Percentiles rank a stretch among this genome's conserved stretches.
phyloP scores from a whole-genome alignment of 1,139 yeast species.

The Meyerozyma elateridarum region DNA sequence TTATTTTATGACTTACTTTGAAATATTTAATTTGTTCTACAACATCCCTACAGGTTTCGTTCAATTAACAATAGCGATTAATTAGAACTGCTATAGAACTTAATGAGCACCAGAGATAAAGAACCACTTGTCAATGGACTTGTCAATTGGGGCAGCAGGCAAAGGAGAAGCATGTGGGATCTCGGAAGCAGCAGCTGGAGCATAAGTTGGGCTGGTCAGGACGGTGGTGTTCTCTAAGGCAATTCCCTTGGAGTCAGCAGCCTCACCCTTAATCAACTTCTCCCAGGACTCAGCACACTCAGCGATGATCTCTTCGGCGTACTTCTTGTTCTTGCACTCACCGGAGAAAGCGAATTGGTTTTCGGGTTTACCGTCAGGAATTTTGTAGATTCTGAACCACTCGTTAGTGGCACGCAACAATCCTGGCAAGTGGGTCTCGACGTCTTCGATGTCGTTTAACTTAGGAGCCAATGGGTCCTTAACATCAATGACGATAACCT shows the following conservation, averaged over 20 bases:
- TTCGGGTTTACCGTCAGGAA: constrained; percentile 89
- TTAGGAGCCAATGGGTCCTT: constrained; percentile 75
- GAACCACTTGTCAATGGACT: constrained; percentile 98
- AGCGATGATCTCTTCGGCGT: constrained; percentile 65
- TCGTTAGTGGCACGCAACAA: constrained; percentile 76
- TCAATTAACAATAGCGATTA: too few species aligned
- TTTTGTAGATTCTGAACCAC: constrained; percentile 95
- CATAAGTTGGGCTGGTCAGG: constrained; percentile 24
- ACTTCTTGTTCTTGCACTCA: constrained; percentile 63
- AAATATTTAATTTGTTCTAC: too few species aligned
- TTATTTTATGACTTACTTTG: too few species aligned
- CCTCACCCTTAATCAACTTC: constrained; percentile 52
- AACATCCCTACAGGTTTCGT: too few species aligned
- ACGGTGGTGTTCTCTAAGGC: constrained; percentile 58
- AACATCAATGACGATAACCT: constrained; percentile 70
- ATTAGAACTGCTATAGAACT: too few species aligned
- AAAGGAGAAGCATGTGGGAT: constrained; percentile 67
- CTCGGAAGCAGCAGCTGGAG: constrained; percentile 43
- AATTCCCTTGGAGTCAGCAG: constrained; percentile 42
- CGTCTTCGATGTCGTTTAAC: constrained; percentile 77
- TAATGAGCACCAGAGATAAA: constrained; percentile 84
- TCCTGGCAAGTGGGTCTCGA: constrained; percentile 78
- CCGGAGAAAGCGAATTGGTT: constrained; percentile 86
- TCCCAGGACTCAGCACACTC: constrained; percentile 84
- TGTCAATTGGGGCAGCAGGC: constrained; percentile 92